Base-by-base conservation (phyloP, 2,329 filamentous ascomycete species). In the Apiospora phragmitis region DNA sequence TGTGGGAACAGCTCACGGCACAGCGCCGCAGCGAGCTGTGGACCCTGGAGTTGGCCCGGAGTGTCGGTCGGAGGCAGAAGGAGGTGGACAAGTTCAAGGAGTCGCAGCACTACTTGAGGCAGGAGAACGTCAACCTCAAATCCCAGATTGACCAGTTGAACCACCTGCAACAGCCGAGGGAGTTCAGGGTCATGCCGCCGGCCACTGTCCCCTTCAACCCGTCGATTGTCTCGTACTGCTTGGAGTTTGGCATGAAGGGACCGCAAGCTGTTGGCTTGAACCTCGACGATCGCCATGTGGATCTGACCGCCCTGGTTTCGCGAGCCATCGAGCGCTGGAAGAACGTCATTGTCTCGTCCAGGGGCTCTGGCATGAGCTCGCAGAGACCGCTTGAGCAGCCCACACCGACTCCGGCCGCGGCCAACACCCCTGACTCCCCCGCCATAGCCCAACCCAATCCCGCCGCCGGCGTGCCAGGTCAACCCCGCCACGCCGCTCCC, bases 1-100 rank as follows among this genome's bases (percentile, higher is more conserved):
- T 93, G 55, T 98, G 95, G 95, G 89, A 89, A 68, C 84, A 85
- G 1, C 84, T 96, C 35, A 81, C 90, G 0, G 74, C 80, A 2
- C 86, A 88, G 45, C 85, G 88, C 29, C 86, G 88, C 68, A 84
- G 84, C 35, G 88, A 91, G 73, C 83, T 91, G 8, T 92, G 90
- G 90, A 81, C 85, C 6, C 77, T 92, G 45, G 89, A 91, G 77
- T 80, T 92, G 49, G 90, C 90, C 0, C 83, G 90, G n/a, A 84
- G 85, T 41, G 83, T 91, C 1, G 88, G 88, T 7, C 81, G 85
- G 70, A 89, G 87, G 73, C 84, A 89, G 71, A 88, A 88, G 69
- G 86, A 89, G 70, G 80, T 85, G 4, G 84, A 88, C 59, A 84
- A 83, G 68, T 80, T 89, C 72, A 86, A 85, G 71, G 83, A 87